These are phyloP conservation scores for Picocystis sp. DNA, from an alignment of 163 green algal species.

Conservation along the genomic window DNA sequence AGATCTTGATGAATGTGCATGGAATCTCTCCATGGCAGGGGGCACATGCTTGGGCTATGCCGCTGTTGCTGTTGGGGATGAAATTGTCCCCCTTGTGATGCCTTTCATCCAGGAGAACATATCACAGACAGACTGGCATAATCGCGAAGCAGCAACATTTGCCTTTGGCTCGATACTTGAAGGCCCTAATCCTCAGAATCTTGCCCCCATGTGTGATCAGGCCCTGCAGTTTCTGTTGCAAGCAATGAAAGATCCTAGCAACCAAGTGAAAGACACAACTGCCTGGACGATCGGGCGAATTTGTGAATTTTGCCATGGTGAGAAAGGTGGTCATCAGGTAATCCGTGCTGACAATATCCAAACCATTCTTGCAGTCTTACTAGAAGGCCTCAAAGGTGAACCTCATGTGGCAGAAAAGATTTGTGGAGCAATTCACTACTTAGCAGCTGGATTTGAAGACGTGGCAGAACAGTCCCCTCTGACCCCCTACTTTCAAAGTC, in stretches of 20 bases:
- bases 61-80: slow-evolving; percentile 48
- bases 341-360: slow-evolving; percentile 41
- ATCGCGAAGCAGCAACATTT: slow-evolving; percentile 81
- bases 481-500: slow-evolving; percentile 75
- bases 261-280: slow-evolving; percentile 79
- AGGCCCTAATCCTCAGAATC: slow-evolving; percentile 39
- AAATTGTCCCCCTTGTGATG: slow-evolving; percentile 69
- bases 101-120: slow-evolving; percentile 67
- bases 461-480: slow-evolving; percentile 25
- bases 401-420: slow-evolving; percentile 68
- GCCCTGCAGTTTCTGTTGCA: slow-evolving; percentile 54
- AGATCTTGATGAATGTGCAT: slow-evolving; percentile 56
- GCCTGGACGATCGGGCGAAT: slow-evolving; percentile 87
- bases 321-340: slow-evolving; percentile 22
- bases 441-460: slow-evolving; percentile 49
- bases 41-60: slow-evolving; percentile 74
- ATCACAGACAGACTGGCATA: slow-evolving; percentile 66
- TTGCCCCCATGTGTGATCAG: slow-evolving; percentile 47
- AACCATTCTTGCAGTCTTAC: slow-evolving; percentile 45
- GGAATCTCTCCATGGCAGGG: slow-evolving; percentile 83
- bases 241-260: slow-evolving; percentile 61
- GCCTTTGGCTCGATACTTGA: slow-evolving; percentile 94
- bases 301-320: slow-evolving; percentile 79
- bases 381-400: slow-evolving; percentile 51
- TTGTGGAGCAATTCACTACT: slow-evolving; percentile 66